These are phyloP conservation scores for Diacronema lutheri DNA, from an alignment of 78 protist species.

Conservation along the genomic window DNA sequence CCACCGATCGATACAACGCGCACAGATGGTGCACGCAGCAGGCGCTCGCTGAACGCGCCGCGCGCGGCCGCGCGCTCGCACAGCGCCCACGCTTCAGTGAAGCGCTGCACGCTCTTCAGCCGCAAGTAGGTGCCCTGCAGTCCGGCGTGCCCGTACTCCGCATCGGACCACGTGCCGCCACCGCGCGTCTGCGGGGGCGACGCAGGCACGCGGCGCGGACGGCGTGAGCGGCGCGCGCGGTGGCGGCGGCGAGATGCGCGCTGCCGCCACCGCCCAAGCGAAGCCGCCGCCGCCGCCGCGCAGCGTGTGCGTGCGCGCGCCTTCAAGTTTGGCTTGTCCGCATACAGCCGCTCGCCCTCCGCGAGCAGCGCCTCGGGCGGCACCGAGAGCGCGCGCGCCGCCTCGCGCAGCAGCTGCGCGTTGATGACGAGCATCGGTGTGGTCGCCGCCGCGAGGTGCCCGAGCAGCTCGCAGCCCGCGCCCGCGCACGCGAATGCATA, in stretches of 20 bases:
- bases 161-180: background rate
- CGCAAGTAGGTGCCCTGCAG: background rate
- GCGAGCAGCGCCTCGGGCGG: background rate
- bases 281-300: background rate
- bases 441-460: background rate
- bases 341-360: conserved; percentile 10
- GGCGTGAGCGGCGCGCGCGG: no score
- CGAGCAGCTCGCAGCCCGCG: background rate
- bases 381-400: background rate
- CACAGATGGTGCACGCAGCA: background rate
- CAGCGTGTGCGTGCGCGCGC: background rate
- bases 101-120: background rate
- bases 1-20: conserved; percentile 1
- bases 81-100: background rate
- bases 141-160: background rate
- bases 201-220: no score
- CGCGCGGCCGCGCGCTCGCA: background rate
- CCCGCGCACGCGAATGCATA: background rate
- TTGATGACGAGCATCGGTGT: no score
- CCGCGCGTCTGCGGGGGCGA: no score
- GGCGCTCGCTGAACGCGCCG: background rate
- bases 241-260: no score
- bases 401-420: background rate
- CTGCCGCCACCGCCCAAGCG: no score
- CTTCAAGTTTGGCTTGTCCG: background rate